These are phyloP conservation scores for Aspergillus sp. DNA, from an alignment of 2,329 filamentous ascomycete species.

Conservation along the genomic window DNA sequence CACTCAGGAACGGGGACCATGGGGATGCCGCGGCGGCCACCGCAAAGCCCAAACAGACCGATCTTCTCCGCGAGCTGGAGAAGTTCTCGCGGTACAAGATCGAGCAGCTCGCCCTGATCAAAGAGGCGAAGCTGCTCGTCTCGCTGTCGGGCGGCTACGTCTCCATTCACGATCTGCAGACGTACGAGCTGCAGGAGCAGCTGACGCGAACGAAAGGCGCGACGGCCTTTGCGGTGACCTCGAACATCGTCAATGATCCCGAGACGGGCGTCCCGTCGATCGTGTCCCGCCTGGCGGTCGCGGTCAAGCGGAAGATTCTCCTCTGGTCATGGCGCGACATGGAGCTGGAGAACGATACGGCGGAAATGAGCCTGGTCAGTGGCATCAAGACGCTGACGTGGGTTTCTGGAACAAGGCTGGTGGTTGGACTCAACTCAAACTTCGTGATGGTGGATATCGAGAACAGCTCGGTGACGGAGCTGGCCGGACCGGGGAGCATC, in stretches of 20 bases:
- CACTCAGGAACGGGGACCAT: slow-evolving; percentile 14
- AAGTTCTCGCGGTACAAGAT: slow-evolving; percentile 89
- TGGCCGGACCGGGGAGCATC: slow-evolving; percentile 72
- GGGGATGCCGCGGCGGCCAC: slow-evolving; percentile 7
- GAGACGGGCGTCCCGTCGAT: slow-evolving; percentile 88
- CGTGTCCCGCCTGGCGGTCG: slow-evolving; percentile 85
- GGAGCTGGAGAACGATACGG: slow-evolving; percentile 71
- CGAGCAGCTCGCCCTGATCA: slow-evolving; percentile 92
- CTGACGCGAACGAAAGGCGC: slow-evolving; percentile 84
- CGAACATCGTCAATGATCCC: slow-evolving; percentile 88
- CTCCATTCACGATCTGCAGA: slow-evolving; percentile 84
- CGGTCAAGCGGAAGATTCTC: slow-evolving; percentile 84
- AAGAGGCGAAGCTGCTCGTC: slow-evolving; percentile 87
- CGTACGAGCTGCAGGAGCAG: slow-evolving; percentile 77
- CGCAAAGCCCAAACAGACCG: slow-evolving; percentile 60
- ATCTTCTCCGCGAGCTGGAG: slow-evolving; percentile 86
- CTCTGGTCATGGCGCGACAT: slow-evolving; percentile 97
- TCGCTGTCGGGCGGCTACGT: slow-evolving; percentile 88
- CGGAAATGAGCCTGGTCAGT: slow-evolving; percentile 77
- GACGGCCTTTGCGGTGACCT: slow-evolving; percentile 86
- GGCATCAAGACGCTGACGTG: slow-evolving; percentile 87
- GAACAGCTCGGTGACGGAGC: slow-evolving; percentile 70
- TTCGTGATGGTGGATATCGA: slow-evolving; percentile 87
- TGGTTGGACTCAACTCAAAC: slow-evolving; percentile 87
- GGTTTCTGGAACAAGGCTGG: slow-evolving; percentile 80